Base-by-base conservation (phyloP, 768 basidiomycete genomes). In the Tulasnella sp. region DNA sequence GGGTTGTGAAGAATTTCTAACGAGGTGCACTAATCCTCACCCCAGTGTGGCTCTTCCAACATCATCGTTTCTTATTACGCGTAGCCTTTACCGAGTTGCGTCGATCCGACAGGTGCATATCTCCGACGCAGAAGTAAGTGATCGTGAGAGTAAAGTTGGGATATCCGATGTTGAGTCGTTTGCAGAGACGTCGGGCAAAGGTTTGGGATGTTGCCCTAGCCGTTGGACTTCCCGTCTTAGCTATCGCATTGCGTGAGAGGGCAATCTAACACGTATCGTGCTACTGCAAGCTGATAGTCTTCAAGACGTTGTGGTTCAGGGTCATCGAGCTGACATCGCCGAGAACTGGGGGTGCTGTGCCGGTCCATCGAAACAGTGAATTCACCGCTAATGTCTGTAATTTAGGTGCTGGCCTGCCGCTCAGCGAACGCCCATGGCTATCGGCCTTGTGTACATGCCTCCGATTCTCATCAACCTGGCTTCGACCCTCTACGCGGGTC, bases 201-300 rank as follows among this genome's bases (percentile, higher is more conserved):
- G 26, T 41, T 26, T 47, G 70, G 16, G 77, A 77, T 29, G 35
- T 5, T 65, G 74, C 5, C 79, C 68, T 86, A 26, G 79, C 88
- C 75, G 83, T 85, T 74, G 79, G 83, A 1, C 59, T 90, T n/a
- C 90, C 90, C 47, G 42, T 85, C 42, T 66, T 88, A 22, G 87
- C 86, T 76, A 85, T 87, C 81, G 79, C 80, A 41, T 44, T 32
- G 32, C 22, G 17, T 71, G 90, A 89, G 88, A 75, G 80, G 82
- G 69, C 76, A 88, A 64, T 82, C 83, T 32, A 87, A 89, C 76
- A 85, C 71, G 86, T 88, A 76, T 83, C 87, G 69, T 74, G 87
- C n/a, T 22, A 29, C 26, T 59, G 32, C 16, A n/a, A n/a, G n/a
- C 26, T 59, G 22, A 1, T 29, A 3, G 22, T 12, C 12, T 9